Evolutionary conservation across 805 yeast genomes (phyloP), one percentile per base, ranked within the genome.

Genomic region (Scheffersomyces coipomensis): DNA sequence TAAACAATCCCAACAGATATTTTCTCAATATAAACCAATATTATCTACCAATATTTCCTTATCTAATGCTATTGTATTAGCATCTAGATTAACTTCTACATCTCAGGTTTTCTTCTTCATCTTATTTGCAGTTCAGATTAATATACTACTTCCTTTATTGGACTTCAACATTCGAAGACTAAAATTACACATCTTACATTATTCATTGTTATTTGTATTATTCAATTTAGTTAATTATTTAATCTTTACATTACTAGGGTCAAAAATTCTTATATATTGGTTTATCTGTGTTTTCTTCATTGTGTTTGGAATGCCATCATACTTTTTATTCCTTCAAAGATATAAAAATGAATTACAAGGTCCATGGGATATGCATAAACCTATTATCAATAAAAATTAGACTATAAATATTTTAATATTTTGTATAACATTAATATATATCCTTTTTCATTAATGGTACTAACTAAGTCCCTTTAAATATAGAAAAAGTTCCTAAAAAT

Each of bases 311-410:
- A 73, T 87, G 17, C 96, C 96, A 2, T 70, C 73, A 36, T 83
- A 87, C 63, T 83, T 87, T 50, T 61, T 87, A 34, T 73, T 72
- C 22, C 64, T 88, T 29, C 96, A 88, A 54, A 76, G 78, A 58
- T 87, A 87, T 56, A 88, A 88, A 59, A 86, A 81, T 55, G 96
- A 87, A 58, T 66, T 88, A 37, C 90, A 85, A 58, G 96, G 96
- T 0, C 96, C 96, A 1, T 88, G 96, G 96, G 96, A 88, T 57
- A 79, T 85, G 1, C 96, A 95, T 5, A 80, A 76, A 53, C 95
- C 96, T 1, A 67, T 78, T 7, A 64, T 81, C 19, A 46, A 50
- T 35, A 30, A 32, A 37, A 29, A 26, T 26, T 17, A 25, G 19
- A 33, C 10, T 21, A 22, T 23, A 24, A 19, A 17, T 15, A 27